A percentile compares a stretch with the other conserved stretches of the same genome.
phyloP scores from a whole-genome alignment of 805 yeast species.

The Wickerhamomyces bovis region DNA sequence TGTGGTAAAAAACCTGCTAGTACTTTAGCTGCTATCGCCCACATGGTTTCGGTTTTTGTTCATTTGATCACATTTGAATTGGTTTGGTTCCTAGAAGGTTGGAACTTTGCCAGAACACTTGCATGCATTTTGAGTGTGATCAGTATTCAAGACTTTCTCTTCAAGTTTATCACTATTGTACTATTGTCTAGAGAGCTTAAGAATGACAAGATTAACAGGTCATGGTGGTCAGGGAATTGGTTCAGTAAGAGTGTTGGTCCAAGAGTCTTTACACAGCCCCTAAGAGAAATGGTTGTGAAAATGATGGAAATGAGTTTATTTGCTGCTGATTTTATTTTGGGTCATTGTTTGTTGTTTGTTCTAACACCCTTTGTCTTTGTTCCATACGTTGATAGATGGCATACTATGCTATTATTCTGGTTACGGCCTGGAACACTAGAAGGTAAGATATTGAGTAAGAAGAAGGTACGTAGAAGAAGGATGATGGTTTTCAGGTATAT shows the following conservation, averaged over 20 bases:
- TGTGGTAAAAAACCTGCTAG: constrained; percentile 42
- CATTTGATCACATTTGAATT: constrained; percentile 54
- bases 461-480: constrained; percentile 34
- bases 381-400: constrained; percentile 63
- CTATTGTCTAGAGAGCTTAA: constrained; percentile 58
- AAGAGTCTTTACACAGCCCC: constrained; percentile 54
- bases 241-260: constrained; percentile 55
- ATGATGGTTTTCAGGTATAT: constrained; percentile 39
- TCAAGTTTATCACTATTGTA: constrained; percentile 43
- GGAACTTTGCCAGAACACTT: constrained; percentile 54
- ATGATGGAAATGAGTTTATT: constrained; percentile 61
- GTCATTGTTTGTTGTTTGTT: constrained; percentile 50
- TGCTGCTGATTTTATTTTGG: constrained; percentile 55
- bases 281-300: constrained; percentile 59
- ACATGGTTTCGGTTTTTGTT: constrained; percentile 43
- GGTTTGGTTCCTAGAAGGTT: constrained; percentile 62
- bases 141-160: constrained; percentile 52
- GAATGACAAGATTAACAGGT: constrained; percentile 52
- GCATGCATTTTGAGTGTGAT: constrained; percentile 54
- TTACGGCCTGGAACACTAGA: constrained; percentile 44
- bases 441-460: constrained; percentile 31
- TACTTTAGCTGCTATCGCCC: constrained; percentile 50
- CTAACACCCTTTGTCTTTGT: constrained; percentile 57
- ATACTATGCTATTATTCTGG: constrained; percentile 65
- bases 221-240: constrained; percentile 85